Evolutionary conservation across 345 rosid species (phyloP).

Genomic region (Pseudoturritis turrita): DNA sequence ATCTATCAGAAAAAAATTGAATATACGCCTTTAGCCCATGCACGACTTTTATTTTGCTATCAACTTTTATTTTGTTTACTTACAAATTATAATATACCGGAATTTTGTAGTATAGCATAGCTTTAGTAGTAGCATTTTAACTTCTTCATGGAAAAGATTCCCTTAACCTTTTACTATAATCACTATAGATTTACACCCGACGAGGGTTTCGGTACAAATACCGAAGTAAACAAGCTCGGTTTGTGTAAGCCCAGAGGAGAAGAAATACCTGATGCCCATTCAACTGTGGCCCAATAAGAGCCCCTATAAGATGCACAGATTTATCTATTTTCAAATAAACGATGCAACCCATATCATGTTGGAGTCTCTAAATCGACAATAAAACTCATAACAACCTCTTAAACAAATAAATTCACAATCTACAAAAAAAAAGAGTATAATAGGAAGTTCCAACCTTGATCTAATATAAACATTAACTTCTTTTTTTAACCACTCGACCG

Average conservation of each 20-base stretch:
- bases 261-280: neutral
- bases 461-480: neutral
- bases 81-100: too few species aligned
- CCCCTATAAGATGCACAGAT: neutral
- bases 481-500: neutral
- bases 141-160: too few species aligned
- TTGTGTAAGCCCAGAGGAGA: neutral
- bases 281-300: neutral
- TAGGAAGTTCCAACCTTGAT: too few species aligned
- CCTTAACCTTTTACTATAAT: too few species aligned
- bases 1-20: neutral
- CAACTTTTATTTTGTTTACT: neutral
- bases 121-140: too few species aligned
- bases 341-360: too few species aligned
- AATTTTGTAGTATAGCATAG: too few species aligned
- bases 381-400: neutral
- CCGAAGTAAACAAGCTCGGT: neutral
- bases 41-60: neutral
- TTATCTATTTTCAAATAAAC: too few species aligned
- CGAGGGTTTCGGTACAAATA: too few species aligned
- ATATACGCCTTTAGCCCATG: neutral
- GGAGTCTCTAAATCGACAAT: too few species aligned
- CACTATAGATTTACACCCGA: too few species aligned
- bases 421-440: neutral
- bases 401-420: neutral